A percentile compares a stretch with the other conserved stretches of the same genome.
phyloP scores from a whole-genome alignment of 208 protist species.

The Trypanosoma caninum region DNA sequence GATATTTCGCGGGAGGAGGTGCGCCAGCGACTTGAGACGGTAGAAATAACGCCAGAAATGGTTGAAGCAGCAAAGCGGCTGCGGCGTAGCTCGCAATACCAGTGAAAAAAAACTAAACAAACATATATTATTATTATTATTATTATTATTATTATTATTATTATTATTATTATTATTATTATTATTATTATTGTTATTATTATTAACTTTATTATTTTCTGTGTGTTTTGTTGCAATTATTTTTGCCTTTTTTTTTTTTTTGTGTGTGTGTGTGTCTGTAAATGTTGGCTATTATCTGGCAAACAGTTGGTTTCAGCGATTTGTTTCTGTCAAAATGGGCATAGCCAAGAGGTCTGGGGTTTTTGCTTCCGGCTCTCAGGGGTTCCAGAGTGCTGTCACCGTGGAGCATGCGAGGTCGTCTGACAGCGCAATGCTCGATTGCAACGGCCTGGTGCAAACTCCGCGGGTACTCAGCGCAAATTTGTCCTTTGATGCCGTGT shows the following conservation, averaged over 20 bases:
- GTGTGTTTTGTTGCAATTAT: not conserved
- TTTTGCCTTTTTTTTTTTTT: slow-evolving; percentile 2
- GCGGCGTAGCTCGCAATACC: slow-evolving; percentile 37
- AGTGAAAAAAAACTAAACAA: slow-evolving; percentile 1
- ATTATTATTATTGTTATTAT: not conserved
- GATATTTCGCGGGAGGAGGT: slow-evolving; percentile 43
- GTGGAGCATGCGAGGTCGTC: not conserved
- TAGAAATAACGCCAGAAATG: slow-evolving; percentile 61
- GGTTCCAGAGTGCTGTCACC: no score
- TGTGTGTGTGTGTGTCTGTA: not conserved
- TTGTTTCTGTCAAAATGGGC: not conserved
- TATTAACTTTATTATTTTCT: not conserved
- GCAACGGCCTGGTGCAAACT: not conserved
- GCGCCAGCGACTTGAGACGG: slow-evolving; percentile 30
- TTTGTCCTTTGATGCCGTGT: not conserved
- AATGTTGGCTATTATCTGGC: not conserved
- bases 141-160: not conserved
- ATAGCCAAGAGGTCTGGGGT: not conserved
- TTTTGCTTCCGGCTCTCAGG: no score
- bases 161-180: no score
- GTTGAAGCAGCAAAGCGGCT: slow-evolving; percentile 47
- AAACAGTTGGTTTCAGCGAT: no score
- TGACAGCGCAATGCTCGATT: not conserved
- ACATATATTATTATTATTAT: slow-evolving; percentile 1
- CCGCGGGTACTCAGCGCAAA: slow-evolving; percentile 3